Evolutionary conservation across 2,329 filamentous ascomycete genomes (phyloP), one percentile per base, ranked within the genome.

Genomic region (Beauveria scarabaeidicola): DNA sequence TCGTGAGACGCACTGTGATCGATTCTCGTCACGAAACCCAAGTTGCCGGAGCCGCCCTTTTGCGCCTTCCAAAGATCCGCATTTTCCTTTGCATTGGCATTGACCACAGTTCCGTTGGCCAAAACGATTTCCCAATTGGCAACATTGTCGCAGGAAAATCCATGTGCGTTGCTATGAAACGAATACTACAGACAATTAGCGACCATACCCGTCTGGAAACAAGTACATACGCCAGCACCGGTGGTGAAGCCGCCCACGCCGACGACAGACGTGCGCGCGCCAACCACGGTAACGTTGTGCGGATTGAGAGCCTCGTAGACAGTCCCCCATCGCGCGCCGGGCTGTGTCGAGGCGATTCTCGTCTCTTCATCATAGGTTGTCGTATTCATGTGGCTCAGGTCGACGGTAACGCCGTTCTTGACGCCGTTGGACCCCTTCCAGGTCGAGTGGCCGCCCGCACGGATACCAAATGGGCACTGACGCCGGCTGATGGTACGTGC

Each of bases 11-110:
- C 46, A 48, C 48, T 50, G 56, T 63, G 60, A 47, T 71, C 68
- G 7, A 69, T 55, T 11, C 65, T 63, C 15, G 74, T 70, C 19
- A 72, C 67, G 56, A 74, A 69, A n/a, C 75, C 77, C 48, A 78
- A 73, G 65, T 80, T 81, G 47, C 71, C 74, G 4, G 72, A 72
- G n/a, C 78, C 78, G 7, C 78, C 78, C 58, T 77, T 75, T 1
- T 79, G 68, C 0, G 77, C 77, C 58, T 72, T 73, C 66, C 70
- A 80, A 1, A 81, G 70, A 43, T 79, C 76, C 0, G 65, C 11
- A 55, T 79, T 71, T 8, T 70, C 59, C 0, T 67, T 51, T 0
- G 63, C 63, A 52, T 73, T 78, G 15, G 73, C 77, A 6, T 75
- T 73, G 27, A 78, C 66, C 19, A 80, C 70, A 1, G 62, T 58